Evolutionary conservation across 2,329 filamentous ascomycete genomes (phyloP).

Genomic region (Cercospora zeae-maydis): DNA sequence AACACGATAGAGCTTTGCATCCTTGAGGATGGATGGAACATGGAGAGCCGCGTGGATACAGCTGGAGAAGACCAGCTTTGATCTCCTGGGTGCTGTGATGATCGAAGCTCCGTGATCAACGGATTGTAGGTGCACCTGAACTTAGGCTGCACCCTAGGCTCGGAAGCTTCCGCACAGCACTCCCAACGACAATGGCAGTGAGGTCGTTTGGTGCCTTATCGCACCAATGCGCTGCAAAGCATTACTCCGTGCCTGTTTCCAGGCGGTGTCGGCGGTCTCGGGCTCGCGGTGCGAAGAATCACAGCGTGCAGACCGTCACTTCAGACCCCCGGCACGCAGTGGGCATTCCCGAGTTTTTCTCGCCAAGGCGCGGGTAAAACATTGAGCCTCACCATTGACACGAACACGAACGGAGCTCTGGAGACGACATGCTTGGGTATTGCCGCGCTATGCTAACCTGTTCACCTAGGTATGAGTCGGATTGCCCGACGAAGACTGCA

Average conservation of each 20-base stretch:
- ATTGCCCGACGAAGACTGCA: background rate
- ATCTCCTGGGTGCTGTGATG: background rate
- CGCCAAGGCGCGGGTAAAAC: background rate
- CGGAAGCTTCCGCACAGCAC: background rate
- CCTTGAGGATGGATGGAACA: conserved; percentile 3
- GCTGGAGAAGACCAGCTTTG: background rate
- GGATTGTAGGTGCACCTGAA: too few relatives aligned
- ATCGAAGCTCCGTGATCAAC: background rate
- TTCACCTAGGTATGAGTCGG: background rate
- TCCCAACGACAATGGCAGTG: background rate
- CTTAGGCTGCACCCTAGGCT: background rate
- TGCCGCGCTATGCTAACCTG: background rate
- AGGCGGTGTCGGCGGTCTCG: background rate
- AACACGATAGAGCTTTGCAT: conserved; percentile 11
- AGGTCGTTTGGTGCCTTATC: background rate
- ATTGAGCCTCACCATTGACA: conserved; percentile 2
- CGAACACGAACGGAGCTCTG: background rate
- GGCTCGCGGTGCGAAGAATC: background rate
- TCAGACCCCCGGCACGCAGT: background rate
- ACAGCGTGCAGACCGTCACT: background rate
- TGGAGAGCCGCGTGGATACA: background rate
- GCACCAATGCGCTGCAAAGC: background rate
- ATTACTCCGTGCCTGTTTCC: background rate
- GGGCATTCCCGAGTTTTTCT: background rate
- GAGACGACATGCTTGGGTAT: background rate